Evolutionary conservation across 768 basidiomycete species (phyloP).

Genomic region (Collybiopsis confluens): DNA sequence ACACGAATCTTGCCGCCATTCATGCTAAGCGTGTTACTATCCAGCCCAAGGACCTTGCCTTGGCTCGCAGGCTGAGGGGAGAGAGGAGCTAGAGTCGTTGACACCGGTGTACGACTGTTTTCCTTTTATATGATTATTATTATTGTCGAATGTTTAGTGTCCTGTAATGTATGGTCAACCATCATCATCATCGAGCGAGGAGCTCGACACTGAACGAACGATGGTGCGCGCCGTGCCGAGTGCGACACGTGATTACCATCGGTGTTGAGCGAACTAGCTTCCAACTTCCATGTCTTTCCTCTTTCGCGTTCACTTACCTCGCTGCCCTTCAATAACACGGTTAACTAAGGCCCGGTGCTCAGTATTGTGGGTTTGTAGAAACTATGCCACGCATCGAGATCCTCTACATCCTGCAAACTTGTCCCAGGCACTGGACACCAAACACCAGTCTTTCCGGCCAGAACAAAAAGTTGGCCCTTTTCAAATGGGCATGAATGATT

Average conservation of each 20-base stretch:
- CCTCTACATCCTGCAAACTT: constrained; percentile 46
- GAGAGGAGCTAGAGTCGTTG: constrained; percentile 28
- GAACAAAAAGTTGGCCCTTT: constrained; percentile 74
- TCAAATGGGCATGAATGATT: constrained; percentile 63
- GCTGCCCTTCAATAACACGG: neutral
- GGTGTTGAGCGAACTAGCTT: neutral
- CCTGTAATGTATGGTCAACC: no score
- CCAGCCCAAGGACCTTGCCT: constrained; percentile 61
- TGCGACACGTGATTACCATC: neutral
- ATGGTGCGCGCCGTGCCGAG: neutral
- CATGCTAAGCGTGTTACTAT: constrained; percentile 58
- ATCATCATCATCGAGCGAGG: no score
- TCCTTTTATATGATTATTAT: neutral
- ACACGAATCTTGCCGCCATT: constrained; percentile 61
- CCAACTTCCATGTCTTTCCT: neutral
- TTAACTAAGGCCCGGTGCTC: neutral
- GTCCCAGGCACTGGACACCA: constrained; percentile 62
- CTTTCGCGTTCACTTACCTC: neutral
- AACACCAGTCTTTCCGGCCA: constrained; percentile 32
- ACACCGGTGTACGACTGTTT: neutral
- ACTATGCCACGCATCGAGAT: constrained; percentile 47
- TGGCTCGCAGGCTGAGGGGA: constrained; percentile 48
- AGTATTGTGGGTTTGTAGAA: constrained; percentile 12
- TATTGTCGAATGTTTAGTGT: no score
- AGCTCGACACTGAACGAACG: no score